Conservation (phyloP, 305 asterid species). For the Fraxinus sp. region DNA sequence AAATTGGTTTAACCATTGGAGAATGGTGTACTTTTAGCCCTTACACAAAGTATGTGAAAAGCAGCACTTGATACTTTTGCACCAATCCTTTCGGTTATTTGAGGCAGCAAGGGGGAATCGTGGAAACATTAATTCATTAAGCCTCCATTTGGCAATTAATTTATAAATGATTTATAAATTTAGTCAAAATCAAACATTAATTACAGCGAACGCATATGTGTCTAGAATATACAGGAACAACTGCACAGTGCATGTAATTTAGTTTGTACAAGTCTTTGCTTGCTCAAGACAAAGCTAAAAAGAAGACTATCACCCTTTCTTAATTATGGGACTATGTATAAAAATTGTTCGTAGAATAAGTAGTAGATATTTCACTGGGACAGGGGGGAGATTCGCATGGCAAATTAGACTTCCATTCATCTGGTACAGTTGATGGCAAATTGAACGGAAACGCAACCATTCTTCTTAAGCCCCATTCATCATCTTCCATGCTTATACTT, state of each 20-base stretch:
- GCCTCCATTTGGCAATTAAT: neutral
- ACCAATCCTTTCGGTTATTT: neutral
- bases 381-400: constrained; percentile 74
- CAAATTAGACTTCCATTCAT: neutral
- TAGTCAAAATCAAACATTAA: neutral
- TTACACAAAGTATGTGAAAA: neutral
- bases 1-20: neutral
- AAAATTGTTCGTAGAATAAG: constrained; percentile 54
- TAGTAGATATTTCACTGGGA: constrained; percentile 60
- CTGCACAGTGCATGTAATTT: constrained; percentile 33
- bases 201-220: neutral
- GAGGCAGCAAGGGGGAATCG: neutral
- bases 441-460: constrained; percentile 68
- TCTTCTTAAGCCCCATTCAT: constrained; percentile 32
- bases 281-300: constrained; percentile 27
- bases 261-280: constrained; percentile 28
- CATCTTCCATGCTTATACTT: constrained; percentile 29
- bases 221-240: neutral
- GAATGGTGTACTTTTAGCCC: neutral
- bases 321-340: neutral
- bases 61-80: neutral
- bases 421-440: constrained; percentile 23
- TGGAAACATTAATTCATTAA: neutral
- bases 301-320: neutral
- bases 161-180: no score